Evolutionary conservation across 257 asterid genomes (phyloP), one percentile per base, ranked within the genome.

Genomic region (Solanum sparsipilum): DNA sequence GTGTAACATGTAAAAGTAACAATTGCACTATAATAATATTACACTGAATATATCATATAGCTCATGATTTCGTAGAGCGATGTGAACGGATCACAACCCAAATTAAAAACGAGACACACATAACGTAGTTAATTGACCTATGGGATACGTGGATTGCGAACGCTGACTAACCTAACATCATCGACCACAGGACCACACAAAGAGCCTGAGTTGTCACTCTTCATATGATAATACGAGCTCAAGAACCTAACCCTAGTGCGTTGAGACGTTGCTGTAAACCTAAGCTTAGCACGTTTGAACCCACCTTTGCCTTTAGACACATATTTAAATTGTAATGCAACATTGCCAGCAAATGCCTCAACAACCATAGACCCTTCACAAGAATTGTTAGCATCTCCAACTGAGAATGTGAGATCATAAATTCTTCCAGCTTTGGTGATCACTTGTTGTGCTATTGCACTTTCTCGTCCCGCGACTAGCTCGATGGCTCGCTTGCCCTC

Each of bases 151-250:
- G 85, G 85, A 46, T 81, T 81, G 68, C 85, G 82, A 88, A 76
- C n/a, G 9, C 86, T 41, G 60, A 88, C 79, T 73, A 90, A 83
- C 21, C 83, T 86, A 72, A 86, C 89, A 29, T 78, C 87, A 73
- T 90, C 89, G 31, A 90, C 25, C 29, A 90, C 89, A 29, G 90
- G 89, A 85, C 90, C 91, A 78, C 91, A 90, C 86, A 87, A 79
- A 7, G 89, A 78, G 21, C 90, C 92, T 32, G 92, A 60, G 44
- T 81, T 39, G 4, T 90, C 89, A 86, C 71, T 83, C 88, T 86
- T 90, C 89, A 65, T 86, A 85, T 90, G 92, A 88, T 90, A 88
- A 90, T 70, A 82, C 11, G 88, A 41, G 81, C 92, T 88, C 35
- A 90, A 78, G 84, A 90, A 90, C 86, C 90, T 81, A 6, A 90